These are phyloP conservation scores for Obba rivulosa DNA, from an alignment of 768 basidiomycete genomes.

Conservation along the genomic window DNA sequence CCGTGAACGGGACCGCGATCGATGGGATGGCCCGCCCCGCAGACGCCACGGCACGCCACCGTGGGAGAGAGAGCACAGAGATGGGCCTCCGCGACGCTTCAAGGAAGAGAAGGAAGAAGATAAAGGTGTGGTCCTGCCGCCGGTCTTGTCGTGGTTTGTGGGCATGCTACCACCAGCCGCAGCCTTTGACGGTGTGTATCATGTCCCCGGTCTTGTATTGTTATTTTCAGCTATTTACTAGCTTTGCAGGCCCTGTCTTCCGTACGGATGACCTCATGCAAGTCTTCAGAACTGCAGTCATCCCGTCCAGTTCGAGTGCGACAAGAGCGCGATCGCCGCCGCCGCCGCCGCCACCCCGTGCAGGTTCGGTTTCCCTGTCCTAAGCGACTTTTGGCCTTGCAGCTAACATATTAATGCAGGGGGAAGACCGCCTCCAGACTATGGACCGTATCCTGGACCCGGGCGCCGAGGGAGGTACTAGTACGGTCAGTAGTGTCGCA, in stretches of 20 bases:
- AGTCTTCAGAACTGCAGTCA: constrained; percentile 73
- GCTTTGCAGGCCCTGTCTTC: constrained; percentile 73
- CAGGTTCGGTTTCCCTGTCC: constrained; percentile 28
- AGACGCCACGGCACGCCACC: constrained; percentile 39
- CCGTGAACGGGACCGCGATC: constrained; percentile 46
- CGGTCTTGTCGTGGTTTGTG: constrained; percentile 78
- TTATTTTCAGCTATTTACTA: constrained; percentile 4
- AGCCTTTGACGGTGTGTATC: constrained; percentile 87
- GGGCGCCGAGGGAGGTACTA: constrained; percentile 39
- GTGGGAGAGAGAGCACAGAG: constrained; percentile 42
- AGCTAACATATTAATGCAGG: constrained; percentile 26
- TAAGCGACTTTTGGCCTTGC: background rate
- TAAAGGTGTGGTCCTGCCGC: constrained; percentile 30
- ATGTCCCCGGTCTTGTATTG: constrained; percentile 14
- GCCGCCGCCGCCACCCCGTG: constrained; percentile 40
- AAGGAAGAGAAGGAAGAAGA: constrained; percentile 44
- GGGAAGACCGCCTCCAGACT: constrained; percentile 80
- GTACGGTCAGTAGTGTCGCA: too few relatives aligned
- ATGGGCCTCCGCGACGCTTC: constrained; percentile 29
- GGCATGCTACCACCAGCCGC: constrained; percentile 66
- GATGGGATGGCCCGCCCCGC: constrained; percentile 31
- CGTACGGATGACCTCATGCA: constrained; percentile 88
- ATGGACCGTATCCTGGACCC: constrained; percentile 83
- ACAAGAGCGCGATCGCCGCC: constrained; percentile 49
- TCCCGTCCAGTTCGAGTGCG: constrained; percentile 49